Conservation (phyloP, 805 yeast species). For the Komagataella mondaviorum region DNA sequence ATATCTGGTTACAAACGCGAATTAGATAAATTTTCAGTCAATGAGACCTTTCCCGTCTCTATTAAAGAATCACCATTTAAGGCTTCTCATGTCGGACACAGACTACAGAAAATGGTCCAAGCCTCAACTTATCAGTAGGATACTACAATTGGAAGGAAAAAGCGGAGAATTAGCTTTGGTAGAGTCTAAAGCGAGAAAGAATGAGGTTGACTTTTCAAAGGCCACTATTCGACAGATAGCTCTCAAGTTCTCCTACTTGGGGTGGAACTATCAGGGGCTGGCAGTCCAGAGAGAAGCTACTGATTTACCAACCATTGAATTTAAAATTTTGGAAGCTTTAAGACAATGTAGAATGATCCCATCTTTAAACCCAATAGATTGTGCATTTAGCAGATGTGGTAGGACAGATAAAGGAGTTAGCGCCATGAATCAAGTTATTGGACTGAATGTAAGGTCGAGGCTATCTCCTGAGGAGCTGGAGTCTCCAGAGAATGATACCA, state of each 20-base stretch:
- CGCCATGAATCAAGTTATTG: conserved; percentile 90
- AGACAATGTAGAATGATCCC: conserved; percentile 52
- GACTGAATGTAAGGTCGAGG: conserved; percentile 61
- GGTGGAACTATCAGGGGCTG: conserved; percentile 91
- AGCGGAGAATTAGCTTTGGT: background rate
- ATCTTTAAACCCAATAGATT: conserved; percentile 42
- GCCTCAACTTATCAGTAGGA: conserved; percentile 44
- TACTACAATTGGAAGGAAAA: conserved; percentile 41
- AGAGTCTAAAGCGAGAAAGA: conserved; percentile 8
- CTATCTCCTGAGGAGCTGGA: conserved; percentile 49
- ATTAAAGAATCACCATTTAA: background rate
- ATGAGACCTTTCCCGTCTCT: background rate
- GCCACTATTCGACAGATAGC: conserved; percentile 61
- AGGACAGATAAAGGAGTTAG: conserved; percentile 95
- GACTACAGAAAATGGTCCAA: conserved; percentile 48
- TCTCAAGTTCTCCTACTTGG: conserved; percentile 72
- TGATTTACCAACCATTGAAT: conserved; percentile 80
- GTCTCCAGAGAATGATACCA: conserved; percentile 39
- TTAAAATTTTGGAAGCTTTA: conserved; percentile 59
- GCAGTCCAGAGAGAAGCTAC: conserved; percentile 71
- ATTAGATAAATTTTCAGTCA: background rate
- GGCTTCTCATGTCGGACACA: background rate
- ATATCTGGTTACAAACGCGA: background rate
- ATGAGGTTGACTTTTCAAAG: conserved; percentile 51
- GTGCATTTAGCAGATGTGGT: conserved; percentile 81